phyloP scores from a whole-genome alignment of 768 basidiomycete species.

The Amyloporia xantha region DNA sequence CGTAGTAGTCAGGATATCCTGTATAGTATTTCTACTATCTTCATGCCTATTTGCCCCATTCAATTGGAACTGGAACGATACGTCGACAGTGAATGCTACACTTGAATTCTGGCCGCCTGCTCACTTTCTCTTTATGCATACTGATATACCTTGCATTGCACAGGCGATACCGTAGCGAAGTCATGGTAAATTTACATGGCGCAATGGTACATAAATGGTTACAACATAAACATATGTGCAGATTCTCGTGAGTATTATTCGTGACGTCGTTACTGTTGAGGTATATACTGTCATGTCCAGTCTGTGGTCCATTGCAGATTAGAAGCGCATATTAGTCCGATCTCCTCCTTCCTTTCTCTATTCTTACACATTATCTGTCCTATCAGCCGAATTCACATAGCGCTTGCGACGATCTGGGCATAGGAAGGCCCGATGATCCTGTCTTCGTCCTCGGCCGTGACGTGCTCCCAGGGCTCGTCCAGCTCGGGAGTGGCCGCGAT shows the following conservation, averaged over 20 bases:
- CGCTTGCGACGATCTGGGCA: constrained; percentile 14
- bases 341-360: background rate
- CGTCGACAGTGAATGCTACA: too few relatives aligned
- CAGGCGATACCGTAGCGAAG: background rate
- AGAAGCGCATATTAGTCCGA: background rate
- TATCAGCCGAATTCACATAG: constrained; percentile 5
- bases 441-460: constrained; percentile 34
- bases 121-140: too few relatives aligned
- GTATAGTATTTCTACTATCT: background rate
- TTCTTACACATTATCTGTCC: background rate
- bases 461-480: constrained; percentile 58
- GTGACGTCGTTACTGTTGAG: background rate
- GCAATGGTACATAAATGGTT: background rate
- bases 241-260: background rate
- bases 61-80: too few relatives aligned
- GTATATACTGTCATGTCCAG: background rate
- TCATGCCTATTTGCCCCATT: too few relatives aligned
- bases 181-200: background rate
- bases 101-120: too few relatives aligned
- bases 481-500: constrained; percentile 29
- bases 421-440: constrained; percentile 32
- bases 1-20: background rate
- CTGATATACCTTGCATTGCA: background rate
- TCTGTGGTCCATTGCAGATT: background rate
- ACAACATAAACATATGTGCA: background rate